Evolutionary conservation across 306 rosid genomes (phyloP).

Genomic region (Ormosia emarginata): DNA sequence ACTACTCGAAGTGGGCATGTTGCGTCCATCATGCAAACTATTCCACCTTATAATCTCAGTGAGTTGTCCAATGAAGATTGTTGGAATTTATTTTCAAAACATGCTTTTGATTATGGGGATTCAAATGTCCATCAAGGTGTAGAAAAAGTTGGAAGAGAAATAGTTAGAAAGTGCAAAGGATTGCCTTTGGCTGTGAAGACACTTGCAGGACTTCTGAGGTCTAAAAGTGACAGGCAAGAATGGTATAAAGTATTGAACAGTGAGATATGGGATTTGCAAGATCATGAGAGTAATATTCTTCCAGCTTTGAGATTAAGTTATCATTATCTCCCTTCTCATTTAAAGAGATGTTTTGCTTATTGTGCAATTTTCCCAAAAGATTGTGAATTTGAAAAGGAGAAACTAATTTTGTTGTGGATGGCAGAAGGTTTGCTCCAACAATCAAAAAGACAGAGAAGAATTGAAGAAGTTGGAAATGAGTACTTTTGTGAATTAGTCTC

Average conservation of each 20-base stretch:
- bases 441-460: constrained; percentile 20
- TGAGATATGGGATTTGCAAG: constrained; percentile 42
- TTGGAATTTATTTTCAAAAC: constrained; percentile 37
- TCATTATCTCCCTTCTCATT: constrained; percentile 40
- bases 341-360: constrained; percentile 48
- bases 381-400: constrained; percentile 34
- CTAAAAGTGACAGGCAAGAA: constrained; percentile 23
- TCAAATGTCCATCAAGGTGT: not conserved
- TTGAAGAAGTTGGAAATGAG: constrained; percentile 42
- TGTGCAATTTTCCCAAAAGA: constrained; percentile 42
- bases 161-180: constrained; percentile 39
- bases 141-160: constrained; percentile 27
- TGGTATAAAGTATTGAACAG: constrained; percentile 37
- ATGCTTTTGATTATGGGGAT: constrained; percentile 27
- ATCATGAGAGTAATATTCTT: constrained; percentile 30
- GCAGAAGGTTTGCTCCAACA: constrained; percentile 38
- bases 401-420: constrained; percentile 40
- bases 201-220: constrained; percentile 39
- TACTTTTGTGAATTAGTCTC: constrained; percentile 38
- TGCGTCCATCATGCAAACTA: constrained; percentile 40
- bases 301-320: constrained; percentile 46
- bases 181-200: constrained; percentile 44
- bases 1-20: constrained; percentile 29
- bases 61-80: constrained; percentile 27
- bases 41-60: constrained; percentile 24